Base-by-base conservation (phyloP, 1,139 yeast genomes). In the Suhomyces coccinellae region DNA sequence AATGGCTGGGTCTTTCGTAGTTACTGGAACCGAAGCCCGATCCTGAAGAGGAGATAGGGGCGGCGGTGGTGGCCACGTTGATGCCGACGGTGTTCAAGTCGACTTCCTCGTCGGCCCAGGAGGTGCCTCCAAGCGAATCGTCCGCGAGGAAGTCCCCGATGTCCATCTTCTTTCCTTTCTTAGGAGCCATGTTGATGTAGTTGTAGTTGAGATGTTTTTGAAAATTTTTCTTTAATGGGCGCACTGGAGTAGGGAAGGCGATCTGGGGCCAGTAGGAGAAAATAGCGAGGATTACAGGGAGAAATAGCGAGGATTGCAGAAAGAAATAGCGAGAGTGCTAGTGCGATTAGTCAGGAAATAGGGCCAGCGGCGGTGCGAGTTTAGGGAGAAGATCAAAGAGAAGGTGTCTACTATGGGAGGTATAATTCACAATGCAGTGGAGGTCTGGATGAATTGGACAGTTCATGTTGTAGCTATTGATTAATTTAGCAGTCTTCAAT, bases 141-240 rank as follows among this genome's bases (percentile, higher is more conserved):
- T 74, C 79, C 55, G 78, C 75, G 58, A 73, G 71, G 63, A 74
- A 74, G 55, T 76, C 67, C 53, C 79, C 76, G 60, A 74, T 70
- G 67, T 74, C 79, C 79, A 74, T 74, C 62, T 73, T 74, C 48
- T 69, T 66, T 56, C 71, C 72, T 59, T 74, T 73, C 52, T 75
- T 75, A 32, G 49, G 68, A 50, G 66, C 69, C 68, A 60, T 55
- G 45, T 28, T 50, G 45, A 16, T 32, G 32, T 33, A 22, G 36
- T 26, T 22, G 10, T 34, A 24, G 17, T 16, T 32, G 30, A 33
- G 36, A 24, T 37, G 35, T 26, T 13, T 40, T 20, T 40, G 43
- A 37, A 37, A 41, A 40, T 36, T 44, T 44, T 44, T 43, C 20
- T 38, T 36, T 27, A 11, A 16, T 16, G 11, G 11, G 13, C 22